These are phyloP conservation scores for Penicillium maclennaniae DNA, from an alignment of 495 filamentous ascomycete species.

Conservation along the genomic window DNA sequence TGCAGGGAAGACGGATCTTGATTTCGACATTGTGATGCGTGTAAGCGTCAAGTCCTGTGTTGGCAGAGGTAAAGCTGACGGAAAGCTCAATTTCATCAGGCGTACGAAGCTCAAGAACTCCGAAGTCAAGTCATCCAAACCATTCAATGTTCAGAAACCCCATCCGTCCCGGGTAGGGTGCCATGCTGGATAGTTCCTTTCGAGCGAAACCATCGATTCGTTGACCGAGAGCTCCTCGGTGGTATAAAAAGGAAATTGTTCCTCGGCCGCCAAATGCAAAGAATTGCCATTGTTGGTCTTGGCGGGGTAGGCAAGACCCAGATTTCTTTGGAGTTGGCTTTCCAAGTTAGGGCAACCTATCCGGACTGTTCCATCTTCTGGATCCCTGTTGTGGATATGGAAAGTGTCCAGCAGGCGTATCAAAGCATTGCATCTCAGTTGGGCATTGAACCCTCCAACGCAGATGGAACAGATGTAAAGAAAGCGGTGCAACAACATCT, in stretches of 20 bases:
- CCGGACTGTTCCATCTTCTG: constrained; percentile 48
- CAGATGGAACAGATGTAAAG: constrained; percentile 7
- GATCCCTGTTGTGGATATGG: constrained; percentile 38
- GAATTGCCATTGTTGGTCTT: constrained; percentile 38
- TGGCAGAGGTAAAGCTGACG: not conserved
- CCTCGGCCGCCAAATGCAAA: not conserved
- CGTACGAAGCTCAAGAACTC: not conserved
- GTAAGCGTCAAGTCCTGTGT: constrained; percentile 1
- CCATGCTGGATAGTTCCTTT: constrained; percentile 25
- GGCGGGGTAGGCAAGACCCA: constrained; percentile 52
- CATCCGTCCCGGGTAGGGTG: not conserved
- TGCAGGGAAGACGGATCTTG: constrained; percentile 9
- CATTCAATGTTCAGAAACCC: not conserved
- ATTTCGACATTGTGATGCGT: constrained; percentile 8
- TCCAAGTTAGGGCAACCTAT: constrained; percentile 31
- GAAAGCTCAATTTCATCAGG: not conserved
- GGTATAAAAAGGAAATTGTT: constrained; percentile 14
- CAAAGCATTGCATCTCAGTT: constrained; percentile 32
- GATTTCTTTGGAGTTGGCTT: constrained; percentile 46
- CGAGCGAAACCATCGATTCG: constrained; percentile 26
- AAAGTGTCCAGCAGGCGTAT: constrained; percentile 45
- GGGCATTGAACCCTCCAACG: not conserved
- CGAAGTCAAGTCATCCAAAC: not conserved
- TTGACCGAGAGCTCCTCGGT: constrained; percentile 20
- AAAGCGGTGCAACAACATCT: constrained; percentile 28